Percentiles rank a stretch among this genome's conserved stretches.
Evolutionary conservation across 2,329 filamentous ascomycete genomes (phyloP).

Genomic region (Neonectria hederae): DNA sequence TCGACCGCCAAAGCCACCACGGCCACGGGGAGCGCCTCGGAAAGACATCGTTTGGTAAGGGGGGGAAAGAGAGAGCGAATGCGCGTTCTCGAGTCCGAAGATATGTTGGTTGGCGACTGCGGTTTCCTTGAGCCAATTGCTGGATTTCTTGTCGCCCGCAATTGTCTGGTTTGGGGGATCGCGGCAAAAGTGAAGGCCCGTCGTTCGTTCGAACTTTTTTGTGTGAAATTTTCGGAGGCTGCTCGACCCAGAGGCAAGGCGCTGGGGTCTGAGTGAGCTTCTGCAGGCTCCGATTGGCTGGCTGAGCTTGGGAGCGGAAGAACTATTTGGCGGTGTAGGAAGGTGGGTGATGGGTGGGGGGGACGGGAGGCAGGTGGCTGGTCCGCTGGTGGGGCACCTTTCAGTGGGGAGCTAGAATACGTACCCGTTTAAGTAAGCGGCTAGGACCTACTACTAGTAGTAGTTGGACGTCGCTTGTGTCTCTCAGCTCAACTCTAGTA

Average conservation of each 20-base stretch:
- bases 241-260: background rate
- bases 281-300: constrained; percentile 35
- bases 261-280: constrained; percentile 35
- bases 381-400: background rate
- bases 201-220: constrained; percentile 36
- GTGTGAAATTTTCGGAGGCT: constrained; percentile 45
- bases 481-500: background rate
- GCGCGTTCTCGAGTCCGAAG: constrained; percentile 16
- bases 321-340: constrained; percentile 27
- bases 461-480: background rate
- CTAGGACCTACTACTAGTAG: no score
- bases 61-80: background rate
- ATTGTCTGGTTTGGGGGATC: constrained; percentile 21
- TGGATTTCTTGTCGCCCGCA: constrained; percentile 5
- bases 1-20: constrained; percentile 49
- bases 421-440: background rate
- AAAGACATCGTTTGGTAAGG: constrained; percentile 48
- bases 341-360: background rate
- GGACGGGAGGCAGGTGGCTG: constrained; percentile 1
- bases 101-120: background rate
- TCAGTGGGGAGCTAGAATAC: background rate
- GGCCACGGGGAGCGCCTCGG: constrained; percentile 50
- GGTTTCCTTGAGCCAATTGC: constrained; percentile 16
- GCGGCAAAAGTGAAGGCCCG: constrained; percentile 11
- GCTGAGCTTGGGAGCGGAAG: constrained; percentile 24